Evolutionary conservation across 208 protist genomes (phyloP).

Genomic region (Trypanosoma brucei): DNA sequence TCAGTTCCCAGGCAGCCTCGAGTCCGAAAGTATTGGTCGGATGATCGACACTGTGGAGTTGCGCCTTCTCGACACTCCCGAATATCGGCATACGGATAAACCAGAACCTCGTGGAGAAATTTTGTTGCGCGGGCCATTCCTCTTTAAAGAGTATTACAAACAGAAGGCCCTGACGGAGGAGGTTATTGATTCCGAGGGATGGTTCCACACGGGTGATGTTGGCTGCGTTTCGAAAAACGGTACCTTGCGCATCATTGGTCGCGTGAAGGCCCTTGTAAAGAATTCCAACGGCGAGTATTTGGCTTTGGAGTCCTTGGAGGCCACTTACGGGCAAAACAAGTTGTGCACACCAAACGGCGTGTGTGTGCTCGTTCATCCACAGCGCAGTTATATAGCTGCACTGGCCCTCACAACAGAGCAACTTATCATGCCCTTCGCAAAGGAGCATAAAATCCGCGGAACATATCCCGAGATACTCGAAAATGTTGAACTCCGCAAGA

Average conservation of each 20-base stretch:
- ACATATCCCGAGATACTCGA: conserved; percentile 46
- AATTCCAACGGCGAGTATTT: conserved; percentile 90
- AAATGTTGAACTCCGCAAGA: conserved; percentile 36
- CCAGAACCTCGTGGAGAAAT: conserved; percentile 77
- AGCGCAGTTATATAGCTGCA: conserved; percentile 60
- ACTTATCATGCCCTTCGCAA: conserved; percentile 44
- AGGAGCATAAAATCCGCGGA: conserved; percentile 48
- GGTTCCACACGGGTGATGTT: conserved; percentile 89
- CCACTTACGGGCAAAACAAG: conserved; percentile 59
- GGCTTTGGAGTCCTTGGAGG: conserved; percentile 78
- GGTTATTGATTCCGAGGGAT: conserved; percentile 72
- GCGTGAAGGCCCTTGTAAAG: conserved; percentile 91
- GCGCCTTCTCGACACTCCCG: conserved; percentile 86
- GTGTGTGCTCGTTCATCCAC: conserved; percentile 74
- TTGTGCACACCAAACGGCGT: conserved; percentile 50
- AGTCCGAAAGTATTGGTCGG: conserved; percentile 67
- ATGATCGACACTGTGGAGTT: conserved; percentile 75
- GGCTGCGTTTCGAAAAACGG: conserved; percentile 53
- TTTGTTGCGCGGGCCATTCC: conserved; percentile 57
- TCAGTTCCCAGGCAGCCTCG: conserved; percentile 56
- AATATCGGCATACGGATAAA: conserved; percentile 72
- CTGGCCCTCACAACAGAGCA: conserved; percentile 53
- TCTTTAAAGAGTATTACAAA: conserved; percentile 89
- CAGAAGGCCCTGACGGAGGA: conserved; percentile 78
- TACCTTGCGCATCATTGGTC: conserved; percentile 71